Conservation (phyloP, 2,329 filamentous ascomycete genomes). For the Alternaria sp. region DNA sequence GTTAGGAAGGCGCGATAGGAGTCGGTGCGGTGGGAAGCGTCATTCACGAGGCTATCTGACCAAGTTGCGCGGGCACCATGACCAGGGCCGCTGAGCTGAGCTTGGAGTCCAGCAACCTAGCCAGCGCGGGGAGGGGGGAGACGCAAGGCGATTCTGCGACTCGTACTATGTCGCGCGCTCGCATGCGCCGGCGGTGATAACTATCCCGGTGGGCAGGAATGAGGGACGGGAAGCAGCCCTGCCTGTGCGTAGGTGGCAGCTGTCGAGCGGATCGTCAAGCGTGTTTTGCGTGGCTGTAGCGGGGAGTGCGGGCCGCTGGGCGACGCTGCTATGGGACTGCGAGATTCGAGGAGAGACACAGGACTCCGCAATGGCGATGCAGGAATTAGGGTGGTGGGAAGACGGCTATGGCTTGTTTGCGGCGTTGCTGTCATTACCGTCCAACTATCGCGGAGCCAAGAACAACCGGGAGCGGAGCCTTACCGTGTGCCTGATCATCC, state of each 20-base stretch:
- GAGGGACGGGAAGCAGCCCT: slow-evolving; percentile 12
- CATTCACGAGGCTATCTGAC: slow-evolving; percentile 47
- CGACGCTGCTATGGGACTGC: slow-evolving; percentile 1
- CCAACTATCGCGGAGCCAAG: slow-evolving; percentile 3
- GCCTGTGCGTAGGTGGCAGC: slow-evolving; percentile 17
- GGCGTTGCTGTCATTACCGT: not conserved
- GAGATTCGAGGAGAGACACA: not conserved
- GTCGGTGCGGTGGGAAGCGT: slow-evolving; percentile 30
- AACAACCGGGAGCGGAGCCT: slow-evolving; percentile 1
- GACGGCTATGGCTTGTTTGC: not conserved
- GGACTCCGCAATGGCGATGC: not conserved
- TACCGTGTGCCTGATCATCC: slow-evolving; percentile 5
- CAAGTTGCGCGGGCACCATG: slow-evolving; percentile 41
- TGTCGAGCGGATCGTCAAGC: slow-evolving; percentile 21
- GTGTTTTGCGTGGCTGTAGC: slow-evolving; percentile 19
- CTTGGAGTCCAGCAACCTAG: slow-evolving; percentile 12
- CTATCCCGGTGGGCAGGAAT: slow-evolving; percentile 3
- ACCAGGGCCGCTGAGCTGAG: slow-evolving; percentile 36
- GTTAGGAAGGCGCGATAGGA: slow-evolving; percentile 21
- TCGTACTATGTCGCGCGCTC: slow-evolving; percentile 14
- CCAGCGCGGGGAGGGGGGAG: slow-evolving; percentile 10
- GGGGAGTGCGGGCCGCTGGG: slow-evolving; percentile 21
- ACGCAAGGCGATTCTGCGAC: slow-evolving; percentile 13
- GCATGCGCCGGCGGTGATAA: slow-evolving; percentile 19
- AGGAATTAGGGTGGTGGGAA: not conserved